These are phyloP conservation scores for Didymella segeticola DNA, from an alignment of 2,329 filamentous ascomycete species.

Conservation along the genomic window DNA sequence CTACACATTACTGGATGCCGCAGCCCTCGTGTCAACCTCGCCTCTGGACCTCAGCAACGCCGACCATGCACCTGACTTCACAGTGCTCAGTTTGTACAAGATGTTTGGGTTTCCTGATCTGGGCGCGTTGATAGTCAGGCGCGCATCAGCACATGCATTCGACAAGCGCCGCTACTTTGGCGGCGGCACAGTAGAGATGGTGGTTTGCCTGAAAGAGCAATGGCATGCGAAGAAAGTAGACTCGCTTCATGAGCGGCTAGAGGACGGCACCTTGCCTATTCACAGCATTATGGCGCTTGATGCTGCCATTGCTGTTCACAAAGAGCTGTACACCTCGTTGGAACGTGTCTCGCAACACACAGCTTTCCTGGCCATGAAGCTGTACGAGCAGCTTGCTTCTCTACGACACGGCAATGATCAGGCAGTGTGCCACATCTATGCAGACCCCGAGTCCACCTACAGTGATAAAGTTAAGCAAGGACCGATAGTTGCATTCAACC, in stretches of 20 bases:
- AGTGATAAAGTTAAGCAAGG: slow-evolving; percentile 62
- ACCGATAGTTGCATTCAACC: slow-evolving; percentile 83
- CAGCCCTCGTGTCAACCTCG: slow-evolving; percentile 79
- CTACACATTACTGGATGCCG: slow-evolving; percentile 83
- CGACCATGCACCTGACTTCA: slow-evolving; percentile 77
- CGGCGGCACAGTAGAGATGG: slow-evolving; percentile 92
- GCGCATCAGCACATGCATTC: slow-evolving; percentile 69
- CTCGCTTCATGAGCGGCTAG: slow-evolving; percentile 78
- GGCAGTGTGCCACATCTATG: slow-evolving; percentile 72
- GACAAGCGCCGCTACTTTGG: slow-evolving; percentile 81
- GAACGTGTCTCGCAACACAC: slow-evolving; percentile 74
- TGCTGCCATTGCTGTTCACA: slow-evolving; percentile 73
- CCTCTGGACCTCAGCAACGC: slow-evolving; percentile 72
- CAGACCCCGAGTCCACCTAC: slow-evolving; percentile 50
- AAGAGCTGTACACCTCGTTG: slow-evolving; percentile 74
- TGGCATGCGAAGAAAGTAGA: slow-evolving; percentile 82
- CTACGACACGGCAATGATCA: slow-evolving; percentile 74
- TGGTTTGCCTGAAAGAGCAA: slow-evolving; percentile 75
- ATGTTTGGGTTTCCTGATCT: slow-evolving; percentile 97
- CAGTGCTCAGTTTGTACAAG: slow-evolving; percentile 89
- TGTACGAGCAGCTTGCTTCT: slow-evolving; percentile 65
- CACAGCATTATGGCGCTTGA: slow-evolving; percentile 88
- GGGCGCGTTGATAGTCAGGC: slow-evolving; percentile 82
- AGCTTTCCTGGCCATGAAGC: slow-evolving; percentile 63
- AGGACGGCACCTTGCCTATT: slow-evolving; percentile 90